Conservation (phyloP, 768 basidiomycete species). For the Mycena capillaripes region DNA sequence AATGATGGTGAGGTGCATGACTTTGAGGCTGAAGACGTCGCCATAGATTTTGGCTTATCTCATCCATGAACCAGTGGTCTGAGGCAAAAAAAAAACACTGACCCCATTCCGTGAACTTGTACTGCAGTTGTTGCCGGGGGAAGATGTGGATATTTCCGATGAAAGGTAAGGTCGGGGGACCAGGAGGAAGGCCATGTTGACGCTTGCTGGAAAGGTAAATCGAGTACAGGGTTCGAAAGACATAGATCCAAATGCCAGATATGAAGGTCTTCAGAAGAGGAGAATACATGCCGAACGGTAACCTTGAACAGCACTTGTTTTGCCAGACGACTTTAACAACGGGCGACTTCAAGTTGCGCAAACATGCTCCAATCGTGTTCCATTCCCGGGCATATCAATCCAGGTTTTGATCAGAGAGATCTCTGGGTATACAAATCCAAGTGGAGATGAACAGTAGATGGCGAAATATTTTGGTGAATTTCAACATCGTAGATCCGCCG, state of each 20-base stretch:
- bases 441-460: too few relatives aligned
- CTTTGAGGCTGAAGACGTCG: not conserved
- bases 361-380: too few relatives aligned
- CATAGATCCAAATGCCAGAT: not conserved
- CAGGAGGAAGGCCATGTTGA: not conserved
- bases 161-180: not conserved
- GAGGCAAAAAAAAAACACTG: not conserved
- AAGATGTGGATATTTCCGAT: not conserved
- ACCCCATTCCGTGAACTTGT: not conserved
- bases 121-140: not conserved
- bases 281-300: too few relatives aligned
- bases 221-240: not conserved
- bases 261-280: not conserved
- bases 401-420: too few relatives aligned
- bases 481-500: too few relatives aligned
- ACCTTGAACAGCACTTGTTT: too few relatives aligned
- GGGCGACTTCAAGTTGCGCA: too few relatives aligned
- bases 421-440: too few relatives aligned
- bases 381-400: too few relatives aligned
- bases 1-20: not conserved
- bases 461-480: too few relatives aligned
- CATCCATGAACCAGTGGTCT: too few relatives aligned
- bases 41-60: not conserved
- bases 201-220: not conserved
- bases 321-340: too few relatives aligned